Conservation (phyloP, 805 yeast genomes). For the Metschnikowia santaceciliae region DNA sequence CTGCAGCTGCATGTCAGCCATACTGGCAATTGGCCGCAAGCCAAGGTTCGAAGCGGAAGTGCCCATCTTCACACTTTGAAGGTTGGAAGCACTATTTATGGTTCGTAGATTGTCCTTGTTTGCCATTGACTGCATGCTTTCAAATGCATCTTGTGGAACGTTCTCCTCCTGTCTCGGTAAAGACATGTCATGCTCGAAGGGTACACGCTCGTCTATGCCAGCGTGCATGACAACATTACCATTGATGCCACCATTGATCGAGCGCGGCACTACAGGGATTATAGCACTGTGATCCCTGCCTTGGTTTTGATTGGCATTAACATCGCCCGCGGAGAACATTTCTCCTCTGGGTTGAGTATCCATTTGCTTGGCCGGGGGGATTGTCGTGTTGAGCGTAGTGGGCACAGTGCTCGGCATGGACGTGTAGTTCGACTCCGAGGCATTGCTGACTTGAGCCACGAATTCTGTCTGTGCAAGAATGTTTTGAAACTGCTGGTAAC, state of each 20-base stretch:
- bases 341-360: not conserved
- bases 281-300: not conserved
- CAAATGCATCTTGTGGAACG: not conserved
- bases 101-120: slow-evolving; percentile 20
- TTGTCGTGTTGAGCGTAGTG: slow-evolving; percentile 26
- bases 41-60: slow-evolving; percentile 6
- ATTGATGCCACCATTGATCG: not conserved
- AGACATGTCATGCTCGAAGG: not conserved
- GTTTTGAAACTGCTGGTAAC: slow-evolving; percentile 42
- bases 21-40: slow-evolving; percentile 16
- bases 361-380: not conserved
- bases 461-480: slow-evolving; percentile 34
- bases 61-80: slow-evolving; percentile 19
- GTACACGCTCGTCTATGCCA: slow-evolving; percentile 2
- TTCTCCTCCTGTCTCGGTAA: not conserved
- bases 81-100: slow-evolving; percentile 32
- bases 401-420: slow-evolving; percentile 40
- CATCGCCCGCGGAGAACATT: not conserved
- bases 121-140: not conserved
- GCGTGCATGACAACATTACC: not conserved
- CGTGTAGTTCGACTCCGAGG: slow-evolving; percentile 20
- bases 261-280: not conserved
- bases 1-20: slow-evolving; percentile 17
- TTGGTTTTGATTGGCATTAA: not conserved
- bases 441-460: slow-evolving; percentile 25